These are phyloP conservation scores for Arxiozyma bovina DNA, from an alignment of 1,139 yeast genomes.

Conservation along the genomic window DNA sequence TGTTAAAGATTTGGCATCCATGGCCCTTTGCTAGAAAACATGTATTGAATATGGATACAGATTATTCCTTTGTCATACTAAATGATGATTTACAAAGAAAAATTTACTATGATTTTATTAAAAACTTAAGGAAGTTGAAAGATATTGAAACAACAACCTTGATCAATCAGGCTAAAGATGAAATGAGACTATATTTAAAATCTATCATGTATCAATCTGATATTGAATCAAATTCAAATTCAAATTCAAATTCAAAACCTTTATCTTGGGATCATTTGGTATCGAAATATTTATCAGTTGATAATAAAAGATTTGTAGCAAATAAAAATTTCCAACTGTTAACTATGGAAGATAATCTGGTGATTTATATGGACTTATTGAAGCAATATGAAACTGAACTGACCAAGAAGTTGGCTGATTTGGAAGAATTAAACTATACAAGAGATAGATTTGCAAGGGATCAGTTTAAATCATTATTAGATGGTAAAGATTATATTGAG, in stretches of 20 bases:
- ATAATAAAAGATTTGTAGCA: constrained; percentile 48
- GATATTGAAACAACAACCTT: constrained; percentile 31
- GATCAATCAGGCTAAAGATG: constrained; percentile 44
- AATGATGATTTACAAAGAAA: constrained; percentile 53
- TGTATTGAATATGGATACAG: constrained; percentile 1
- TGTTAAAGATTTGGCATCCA: not conserved
- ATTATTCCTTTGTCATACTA: constrained; percentile 3
- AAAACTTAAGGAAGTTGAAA: not conserved
- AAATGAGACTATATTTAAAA: constrained; percentile 41
- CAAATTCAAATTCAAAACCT: not conserved
- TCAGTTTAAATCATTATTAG: constrained; percentile 43
- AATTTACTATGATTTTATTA: constrained; percentile 33
- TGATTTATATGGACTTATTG: constrained; percentile 38
- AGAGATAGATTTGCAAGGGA: constrained; percentile 60
- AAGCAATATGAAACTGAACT: constrained; percentile 31
- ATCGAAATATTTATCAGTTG: constrained; percentile 36
- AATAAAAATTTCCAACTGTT: constrained; percentile 49
- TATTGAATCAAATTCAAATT: not conserved
- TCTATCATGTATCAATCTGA: constrained; percentile 19
- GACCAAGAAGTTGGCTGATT: constrained; percentile 30
- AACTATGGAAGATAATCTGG: constrained; percentile 51
- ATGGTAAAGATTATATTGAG: constrained; percentile 21
- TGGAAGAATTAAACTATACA: constrained; percentile 39
- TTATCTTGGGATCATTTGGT: constrained; percentile 22
- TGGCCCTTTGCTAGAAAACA: constrained; percentile 1